Conservation (phyloP, 192 early-diverging fungal genomes). For the Obelidium mucronatum region DNA sequence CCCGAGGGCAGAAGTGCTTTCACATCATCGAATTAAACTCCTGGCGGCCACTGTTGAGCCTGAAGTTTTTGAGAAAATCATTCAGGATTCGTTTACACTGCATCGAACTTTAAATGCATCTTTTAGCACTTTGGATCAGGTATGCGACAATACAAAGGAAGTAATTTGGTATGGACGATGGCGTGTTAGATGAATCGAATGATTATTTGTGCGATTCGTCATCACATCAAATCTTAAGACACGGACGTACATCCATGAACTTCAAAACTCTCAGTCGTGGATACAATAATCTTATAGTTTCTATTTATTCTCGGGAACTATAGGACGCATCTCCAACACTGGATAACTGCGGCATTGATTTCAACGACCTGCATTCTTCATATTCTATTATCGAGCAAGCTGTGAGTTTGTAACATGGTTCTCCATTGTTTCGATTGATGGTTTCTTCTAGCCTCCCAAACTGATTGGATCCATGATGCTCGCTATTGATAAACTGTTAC, state of each 20-base stretch:
- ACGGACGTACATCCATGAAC: too few relatives aligned
- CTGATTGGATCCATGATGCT: slow-evolving; percentile 48
- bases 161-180: background rate
- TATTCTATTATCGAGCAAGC: slow-evolving; percentile 43
- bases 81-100: slow-evolving; percentile 35
- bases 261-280: too few relatives aligned
- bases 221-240: too few relatives aligned
- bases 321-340: slow-evolving; percentile 36
- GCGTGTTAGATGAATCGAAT: too few relatives aligned
- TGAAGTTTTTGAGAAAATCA: slow-evolving; percentile 14
- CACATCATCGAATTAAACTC: slow-evolving; percentile 1
- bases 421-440: background rate
- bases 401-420: slow-evolving; percentile 26
- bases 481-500: slow-evolving; percentile 45
- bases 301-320: too few relatives aligned
- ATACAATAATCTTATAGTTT: too few relatives aligned
- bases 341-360: slow-evolving; percentile 39
- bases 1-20: slow-evolving; percentile 9
- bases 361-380: slow-evolving; percentile 40
- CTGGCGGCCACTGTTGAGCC: background rate
- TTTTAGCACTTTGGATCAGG: slow-evolving; percentile 32
- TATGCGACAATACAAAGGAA: too few relatives aligned
- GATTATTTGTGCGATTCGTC: too few relatives aligned
- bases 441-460: slow-evolving; percentile 8
- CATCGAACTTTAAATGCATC: slow-evolving; percentile 42